Evolutionary conservation across 768 basidiomycete genomes (phyloP).

Genomic region (Kwoniella bestiolae): DNA sequence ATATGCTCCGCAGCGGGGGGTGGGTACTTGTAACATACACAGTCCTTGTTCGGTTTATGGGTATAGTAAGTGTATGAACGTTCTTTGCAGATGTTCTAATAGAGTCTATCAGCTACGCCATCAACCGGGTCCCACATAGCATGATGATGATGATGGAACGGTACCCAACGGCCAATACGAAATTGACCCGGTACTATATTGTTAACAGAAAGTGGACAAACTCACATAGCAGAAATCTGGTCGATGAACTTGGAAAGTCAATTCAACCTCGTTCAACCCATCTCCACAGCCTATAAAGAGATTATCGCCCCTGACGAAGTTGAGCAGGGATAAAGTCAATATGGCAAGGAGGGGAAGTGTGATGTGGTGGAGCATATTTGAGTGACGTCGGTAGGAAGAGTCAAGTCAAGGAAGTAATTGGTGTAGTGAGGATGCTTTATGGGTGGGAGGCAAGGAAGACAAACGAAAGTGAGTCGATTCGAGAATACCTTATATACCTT

Average conservation of each 20-base stretch:
- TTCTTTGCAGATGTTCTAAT: constrained; percentile 3
- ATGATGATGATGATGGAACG: too few species aligned
- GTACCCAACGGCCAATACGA: too few species aligned
- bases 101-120: too few species aligned
- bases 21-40: constrained; percentile 17
- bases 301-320: too few species aligned
- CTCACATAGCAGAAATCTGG: constrained; percentile 11
- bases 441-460: too few species aligned
- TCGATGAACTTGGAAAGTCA: neutral
- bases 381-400: too few species aligned
- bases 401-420: too few species aligned
- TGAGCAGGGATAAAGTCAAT: neutral
- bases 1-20: constrained; percentile 16
- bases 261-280: constrained; percentile 5
- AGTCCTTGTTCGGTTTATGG: neutral
- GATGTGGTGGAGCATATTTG: neutral
- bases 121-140: too few species aligned
- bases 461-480: too few species aligned
- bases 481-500: too few species aligned
- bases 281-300: constrained; percentile 17
- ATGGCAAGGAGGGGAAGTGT: neutral
- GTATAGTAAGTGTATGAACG: constrained; percentile 18
- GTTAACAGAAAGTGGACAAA: too few species aligned
- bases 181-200: neutral
- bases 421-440: too few species aligned